A percentile compares a stretch with the other conserved stretches of the same genome.
phyloP scores from a whole-genome alignment of 805 yeast species.

The Peterozyma xylosa region DNA sequence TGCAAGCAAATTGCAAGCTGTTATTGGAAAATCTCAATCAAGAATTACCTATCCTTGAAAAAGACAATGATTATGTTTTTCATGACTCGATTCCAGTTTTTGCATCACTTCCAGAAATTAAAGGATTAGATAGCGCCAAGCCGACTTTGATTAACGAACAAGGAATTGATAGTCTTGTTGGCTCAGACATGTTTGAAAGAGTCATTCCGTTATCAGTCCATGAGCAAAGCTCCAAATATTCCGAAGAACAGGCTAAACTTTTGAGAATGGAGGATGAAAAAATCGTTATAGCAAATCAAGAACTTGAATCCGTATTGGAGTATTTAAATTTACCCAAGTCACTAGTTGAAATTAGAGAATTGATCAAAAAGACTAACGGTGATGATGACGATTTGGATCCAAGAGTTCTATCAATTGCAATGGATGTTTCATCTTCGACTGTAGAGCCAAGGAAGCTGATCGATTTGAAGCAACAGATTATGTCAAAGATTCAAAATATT shows the following conservation, averaged over 20 bases:
- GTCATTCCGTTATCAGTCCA: constrained; percentile 84
- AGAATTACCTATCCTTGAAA: constrained; percentile 38
- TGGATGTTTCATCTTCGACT: constrained; percentile 18
- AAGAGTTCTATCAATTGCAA: constrained; percentile 29
- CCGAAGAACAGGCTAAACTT: constrained; percentile 80
- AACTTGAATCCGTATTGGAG: constrained; percentile 71
- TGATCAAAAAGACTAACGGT: constrained; percentile 11
- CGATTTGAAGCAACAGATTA: constrained; percentile 1
- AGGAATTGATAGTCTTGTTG: constrained; percentile 36
- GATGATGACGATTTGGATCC: constrained; percentile 28
- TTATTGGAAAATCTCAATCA: constrained; percentile 22
- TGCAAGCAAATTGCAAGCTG: constrained; percentile 18
- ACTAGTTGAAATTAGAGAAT: constrained; percentile 42
- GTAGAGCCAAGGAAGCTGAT: background rate
- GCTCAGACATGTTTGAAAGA: constrained; percentile 60
- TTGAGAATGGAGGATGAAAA: constrained; percentile 68
- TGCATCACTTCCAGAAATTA: constrained; percentile 55
- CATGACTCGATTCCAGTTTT: constrained; percentile 67
- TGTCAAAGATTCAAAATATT: constrained; percentile 4
- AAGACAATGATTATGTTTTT: constrained; percentile 86
- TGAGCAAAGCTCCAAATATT: constrained; percentile 78
- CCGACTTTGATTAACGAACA: constrained; percentile 44
- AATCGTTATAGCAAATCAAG: constrained; percentile 72
- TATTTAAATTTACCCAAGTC: constrained; percentile 70
- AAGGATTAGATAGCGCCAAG: constrained; percentile 63